phyloP scores from a whole-genome alignment of 2,329 filamentous ascomycete species.

The Domatiomyces globalis region DNA sequence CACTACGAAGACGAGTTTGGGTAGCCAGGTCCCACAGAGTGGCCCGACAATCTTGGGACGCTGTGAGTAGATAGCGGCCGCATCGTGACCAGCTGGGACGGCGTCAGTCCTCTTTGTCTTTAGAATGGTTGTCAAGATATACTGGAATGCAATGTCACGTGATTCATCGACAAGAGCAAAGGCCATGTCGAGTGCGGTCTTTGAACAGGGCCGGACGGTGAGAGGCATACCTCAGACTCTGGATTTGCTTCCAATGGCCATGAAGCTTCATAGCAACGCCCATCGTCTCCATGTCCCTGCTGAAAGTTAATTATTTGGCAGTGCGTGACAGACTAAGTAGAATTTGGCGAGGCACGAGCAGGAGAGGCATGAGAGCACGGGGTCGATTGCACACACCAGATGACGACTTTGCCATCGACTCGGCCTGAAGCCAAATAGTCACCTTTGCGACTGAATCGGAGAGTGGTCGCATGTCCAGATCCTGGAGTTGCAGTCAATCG shows the following conservation, averaged over 20 bases:
- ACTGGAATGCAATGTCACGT: neutral
- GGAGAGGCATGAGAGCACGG: neutral
- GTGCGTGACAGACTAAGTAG: neutral
- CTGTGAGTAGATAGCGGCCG: constrained; percentile 79
- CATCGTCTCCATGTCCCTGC: constrained; percentile 78
- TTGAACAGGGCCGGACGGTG: neutral
- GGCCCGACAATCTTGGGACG: constrained; percentile 91
- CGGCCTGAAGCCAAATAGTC: constrained; percentile 90
- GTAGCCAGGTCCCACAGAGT: constrained; percentile 85
- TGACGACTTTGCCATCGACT: constrained; percentile 81
- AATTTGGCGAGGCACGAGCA: neutral
- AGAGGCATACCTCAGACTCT: constrained; percentile 52
- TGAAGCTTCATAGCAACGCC: constrained; percentile 87
- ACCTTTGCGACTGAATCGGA: constrained; percentile 84
- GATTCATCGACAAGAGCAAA: neutral
- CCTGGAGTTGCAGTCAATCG: constrained; percentile 23
- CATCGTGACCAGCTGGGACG: constrained; percentile 66
- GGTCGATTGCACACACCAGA: constrained; percentile 35
- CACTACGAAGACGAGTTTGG: constrained; percentile 58
- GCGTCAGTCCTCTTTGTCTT: neutral
- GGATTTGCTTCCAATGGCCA: constrained; percentile 85
- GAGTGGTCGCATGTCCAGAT: constrained; percentile 49
- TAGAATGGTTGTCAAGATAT: neutral
- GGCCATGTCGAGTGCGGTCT: neutral
- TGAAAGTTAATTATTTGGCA: neutral